These are phyloP conservation scores for Emericellopsis terricola DNA, from an alignment of 495 filamentous ascomycete species.

Conservation along the genomic window DNA sequence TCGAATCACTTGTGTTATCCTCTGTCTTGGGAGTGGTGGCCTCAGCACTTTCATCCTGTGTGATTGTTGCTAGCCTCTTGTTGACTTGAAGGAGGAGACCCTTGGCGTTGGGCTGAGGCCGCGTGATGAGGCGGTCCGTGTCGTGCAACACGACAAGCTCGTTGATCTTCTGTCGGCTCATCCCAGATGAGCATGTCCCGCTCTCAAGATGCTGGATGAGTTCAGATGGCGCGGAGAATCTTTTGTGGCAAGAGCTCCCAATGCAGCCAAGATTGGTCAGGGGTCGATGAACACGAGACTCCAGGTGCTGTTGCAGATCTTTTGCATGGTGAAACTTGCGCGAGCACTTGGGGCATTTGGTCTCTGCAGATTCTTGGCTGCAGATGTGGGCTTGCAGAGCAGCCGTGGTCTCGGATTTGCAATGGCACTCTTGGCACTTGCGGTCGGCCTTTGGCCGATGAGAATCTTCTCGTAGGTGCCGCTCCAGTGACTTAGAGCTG, in stretches of 20 bases:
- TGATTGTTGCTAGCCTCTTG: too few species aligned
- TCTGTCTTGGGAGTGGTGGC: too few species aligned
- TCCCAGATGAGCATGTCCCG: not conserved
- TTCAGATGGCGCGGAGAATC: not conserved
- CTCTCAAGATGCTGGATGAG: not conserved
- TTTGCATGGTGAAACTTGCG: not conserved
- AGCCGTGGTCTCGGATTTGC: not conserved
- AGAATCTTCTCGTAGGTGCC: not conserved
- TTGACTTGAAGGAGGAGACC: too few species aligned
- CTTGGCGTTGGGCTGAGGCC: too few species aligned
- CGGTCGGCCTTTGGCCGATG: not conserved
- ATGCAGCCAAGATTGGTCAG: not conserved
- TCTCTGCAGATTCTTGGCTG: not conserved
- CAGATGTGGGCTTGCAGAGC: not conserved
- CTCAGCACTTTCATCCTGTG: too few species aligned
- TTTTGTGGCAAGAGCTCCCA: not conserved
- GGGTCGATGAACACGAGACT: not conserved
- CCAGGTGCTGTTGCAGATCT: not conserved
- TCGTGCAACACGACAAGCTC: not conserved
- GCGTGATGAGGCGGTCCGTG: not conserved
- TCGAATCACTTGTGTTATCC: too few species aligned
- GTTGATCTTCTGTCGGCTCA: not conserved
- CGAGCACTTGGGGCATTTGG: not conserved
- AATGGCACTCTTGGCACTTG: not conserved
- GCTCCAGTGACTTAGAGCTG: not conserved